These are phyloP conservation scores for rapeseed (Brassica napus) DNA, from an alignment of 345 rosid species.

Conservation along the genomic window Da-Ae NC_063452.1:2405001-2405500, in stretches of 20 bases:
- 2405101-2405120: conserved; percentile 76
- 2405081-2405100: conserved; percentile 76
- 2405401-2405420: conserved; percentile 82
- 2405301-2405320: conserved; percentile 4
- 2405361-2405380: background rate
- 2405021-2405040: conserved; percentile 21
- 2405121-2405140: conserved; percentile 68
- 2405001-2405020: conserved; percentile 12
- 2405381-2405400: conserved; percentile 52
- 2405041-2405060: conserved; percentile 91
- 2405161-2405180: conserved; percentile 78
- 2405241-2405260: background rate
- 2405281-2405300: background rate
- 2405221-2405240: conserved; percentile 64
- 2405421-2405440: conserved; percentile 85
- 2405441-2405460: conserved; percentile 89
- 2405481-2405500: conserved; percentile 97
- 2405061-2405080: conserved; percentile 82
- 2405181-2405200: conserved; percentile 81
- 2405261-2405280: background rate
- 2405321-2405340: background rate
- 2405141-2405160: conserved; percentile 68
- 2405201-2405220: conserved; percentile 88
- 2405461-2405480: conserved; percentile 87
- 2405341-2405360: background rate